A percentile compares a stretch with the other conserved stretches of the same genome.
Evolutionary conservation across 768 basidiomycete species (phyloP).

Genomic region (Termitomyces sp.): DNA sequence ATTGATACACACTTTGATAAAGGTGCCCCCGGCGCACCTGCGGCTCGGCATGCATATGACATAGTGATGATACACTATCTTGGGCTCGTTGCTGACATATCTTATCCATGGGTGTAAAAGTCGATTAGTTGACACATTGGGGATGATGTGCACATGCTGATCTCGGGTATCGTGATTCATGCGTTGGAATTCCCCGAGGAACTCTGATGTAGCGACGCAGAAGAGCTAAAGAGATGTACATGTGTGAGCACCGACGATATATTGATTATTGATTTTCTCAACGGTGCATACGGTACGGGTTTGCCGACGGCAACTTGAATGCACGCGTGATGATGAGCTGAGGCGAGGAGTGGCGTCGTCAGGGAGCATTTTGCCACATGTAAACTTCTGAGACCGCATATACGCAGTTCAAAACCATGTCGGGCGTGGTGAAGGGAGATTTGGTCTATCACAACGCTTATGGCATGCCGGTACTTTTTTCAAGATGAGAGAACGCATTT

Average conservation of each 20-base stretch:
- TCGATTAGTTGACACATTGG: neutral
- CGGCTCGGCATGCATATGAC: neutral
- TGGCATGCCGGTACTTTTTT: neutral
- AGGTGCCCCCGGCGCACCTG: neutral
- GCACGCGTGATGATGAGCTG: neutral
- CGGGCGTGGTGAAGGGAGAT: neutral
- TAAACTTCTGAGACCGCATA: neutral
- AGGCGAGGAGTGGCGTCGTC: constrained; percentile 1
- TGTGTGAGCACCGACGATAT: neutral
- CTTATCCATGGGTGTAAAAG: too few species aligned
- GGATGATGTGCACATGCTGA: neutral
- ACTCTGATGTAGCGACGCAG: neutral
- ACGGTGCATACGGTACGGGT: neutral
- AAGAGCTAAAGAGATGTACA: neutral
- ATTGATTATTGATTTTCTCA: too few species aligned
- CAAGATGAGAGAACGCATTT: too few species aligned
- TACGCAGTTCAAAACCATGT: neutral
- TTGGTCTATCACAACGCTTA: neutral
- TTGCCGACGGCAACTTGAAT: neutral
- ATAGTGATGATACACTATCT: neutral
- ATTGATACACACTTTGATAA: neutral
- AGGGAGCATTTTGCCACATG: neutral
- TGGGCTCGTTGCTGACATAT: neutral
- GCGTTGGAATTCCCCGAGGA: neutral
- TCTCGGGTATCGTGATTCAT: neutral